Evolutionary conservation across 305 asterid species (phyloP), one percentile per base, ranked within the genome.

Genomic region (Fraxinus albicans): DNA sequence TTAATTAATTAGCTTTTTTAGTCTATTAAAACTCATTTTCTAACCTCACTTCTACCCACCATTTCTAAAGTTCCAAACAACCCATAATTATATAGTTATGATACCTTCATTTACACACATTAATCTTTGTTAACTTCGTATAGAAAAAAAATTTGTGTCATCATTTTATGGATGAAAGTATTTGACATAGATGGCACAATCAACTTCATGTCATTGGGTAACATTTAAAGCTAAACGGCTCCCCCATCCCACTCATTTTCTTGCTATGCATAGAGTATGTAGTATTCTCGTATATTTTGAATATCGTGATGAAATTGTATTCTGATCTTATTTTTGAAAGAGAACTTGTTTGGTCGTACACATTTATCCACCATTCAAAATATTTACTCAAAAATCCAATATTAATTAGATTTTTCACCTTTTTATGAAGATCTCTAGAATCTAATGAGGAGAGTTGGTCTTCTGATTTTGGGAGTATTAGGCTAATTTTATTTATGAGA

Each of bases 81-180:
- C 87, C 86, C 73, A 86, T 86, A 67, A 88, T 86, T 47, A 90
- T 92, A 88, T 87, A 87, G 91, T 89, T 90, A 93, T 95, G 80
- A 92, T 95, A 94, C 90, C 98, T 92, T 95, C 96, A 92, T 85
- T 92, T 90, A 83, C 92, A 92, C 93, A 91, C 90, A 92, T 95
- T 91, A 90, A 90, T 92, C 90, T 79, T 88, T 91, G 84, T 83
- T 87, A 77, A 78, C 94, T 91, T 91, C 77, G 82, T 77, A 81
- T 55, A 42, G 89, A 86, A 89, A 60, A 58, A 40, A 8, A 44
- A 25, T 25, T 33, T 40, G 75, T 84, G 83, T 80, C 85, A 88
- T 91, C 90, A 91, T 88, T 31, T 50, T 25, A 2, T 65, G 35
- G 34, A 65, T 23, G 6, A 40, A 72, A 73, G 44, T 73, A 81